phyloP scores from a whole-genome alignment of 768 basidiomycete species.

The Paxillus ammoniavirescens region DNA sequence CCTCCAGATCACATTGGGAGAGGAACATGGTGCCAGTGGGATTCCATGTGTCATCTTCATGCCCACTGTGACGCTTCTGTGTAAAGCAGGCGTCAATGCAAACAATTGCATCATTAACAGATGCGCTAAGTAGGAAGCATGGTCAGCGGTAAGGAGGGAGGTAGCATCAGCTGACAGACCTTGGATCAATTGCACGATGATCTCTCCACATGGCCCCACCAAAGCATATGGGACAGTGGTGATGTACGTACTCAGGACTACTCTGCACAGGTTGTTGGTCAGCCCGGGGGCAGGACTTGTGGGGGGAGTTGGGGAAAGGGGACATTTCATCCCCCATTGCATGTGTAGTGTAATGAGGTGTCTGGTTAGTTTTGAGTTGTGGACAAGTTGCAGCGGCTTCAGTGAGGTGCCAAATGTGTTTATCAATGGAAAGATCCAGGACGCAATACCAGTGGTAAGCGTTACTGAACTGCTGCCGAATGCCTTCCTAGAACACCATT shows the following conservation, averaged over 20 bases:
- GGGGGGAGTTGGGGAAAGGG: background rate
- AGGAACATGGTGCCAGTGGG: too few species aligned
- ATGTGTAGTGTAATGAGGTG: background rate
- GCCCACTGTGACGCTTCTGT: too few species aligned
- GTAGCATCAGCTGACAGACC: conserved; percentile 2
- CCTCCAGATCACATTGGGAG: too few species aligned
- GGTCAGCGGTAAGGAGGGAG: background rate
- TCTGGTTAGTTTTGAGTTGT: background rate
- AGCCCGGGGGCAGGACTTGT: background rate
- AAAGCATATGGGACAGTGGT: conserved; percentile 29
- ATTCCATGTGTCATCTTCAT: too few species aligned
- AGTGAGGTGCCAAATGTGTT: conserved; percentile 2
- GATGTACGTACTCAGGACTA: conserved; percentile 3
- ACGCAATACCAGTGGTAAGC: conserved; percentile 26
- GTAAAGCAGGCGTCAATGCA: conserved; percentile 35
- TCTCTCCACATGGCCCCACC: conserved; percentile 3
- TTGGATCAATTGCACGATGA: background rate
- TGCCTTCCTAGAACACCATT: conserved; percentile 17
- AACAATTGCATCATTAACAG: conserved; percentile 26
- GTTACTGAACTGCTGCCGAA: conserved; percentile 23
- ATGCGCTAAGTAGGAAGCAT: background rate
- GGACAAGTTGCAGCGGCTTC: background rate
- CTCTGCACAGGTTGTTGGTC: background rate
- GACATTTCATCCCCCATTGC: background rate
- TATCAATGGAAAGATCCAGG: conserved; percentile 11